phyloP scores from a whole-genome alignment of 2,329 filamentous ascomycete species.

The Sclerotinia spermophila region DNA sequence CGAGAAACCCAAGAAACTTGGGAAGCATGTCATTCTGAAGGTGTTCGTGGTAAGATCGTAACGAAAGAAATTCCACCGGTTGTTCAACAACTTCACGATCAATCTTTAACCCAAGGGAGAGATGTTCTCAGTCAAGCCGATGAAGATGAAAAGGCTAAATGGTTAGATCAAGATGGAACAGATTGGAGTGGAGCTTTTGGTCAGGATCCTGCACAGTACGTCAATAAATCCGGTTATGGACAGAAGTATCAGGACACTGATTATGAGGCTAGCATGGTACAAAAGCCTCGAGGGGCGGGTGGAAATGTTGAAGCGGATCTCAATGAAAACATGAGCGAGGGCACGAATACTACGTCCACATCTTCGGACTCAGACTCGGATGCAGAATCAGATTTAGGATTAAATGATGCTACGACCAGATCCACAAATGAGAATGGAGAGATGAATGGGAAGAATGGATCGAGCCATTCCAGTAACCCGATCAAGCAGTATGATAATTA shows the following conservation, averaged over 20 bases:
- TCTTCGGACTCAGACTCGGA: constrained; percentile 27
- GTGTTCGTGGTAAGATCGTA: constrained; percentile 70
- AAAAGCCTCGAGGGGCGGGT: constrained; percentile 4
- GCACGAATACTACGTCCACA: constrained; percentile 17
- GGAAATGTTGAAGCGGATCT: constrained; percentile 26
- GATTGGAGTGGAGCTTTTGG: constrained; percentile 89
- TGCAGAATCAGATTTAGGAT: constrained; percentile 49
- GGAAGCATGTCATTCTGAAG: constrained; percentile 88
- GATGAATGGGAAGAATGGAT: constrained; percentile 12
- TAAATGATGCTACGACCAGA: constrained; percentile 49
- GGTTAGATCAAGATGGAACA: constrained; percentile 74
- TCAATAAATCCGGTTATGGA: constrained; percentile 17
- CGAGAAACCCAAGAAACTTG: constrained; percentile 93
- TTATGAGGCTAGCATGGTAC: constrained; percentile 21
- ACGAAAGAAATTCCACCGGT: constrained; percentile 67
- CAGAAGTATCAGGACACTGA: constrained; percentile 17
- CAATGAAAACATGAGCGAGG: constrained; percentile 33
- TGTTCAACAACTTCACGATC: constrained; percentile 74
- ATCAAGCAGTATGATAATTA: constrained; percentile 59
- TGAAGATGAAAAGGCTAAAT: constrained; percentile 69
- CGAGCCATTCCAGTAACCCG: constrained; percentile 45
- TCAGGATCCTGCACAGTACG: constrained; percentile 56
- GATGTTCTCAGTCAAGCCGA: constrained; percentile 73
- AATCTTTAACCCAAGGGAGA: constrained; percentile 72
- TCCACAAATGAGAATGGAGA: constrained; percentile 5